phyloP scores from a whole-genome alignment of 2,329 filamentous ascomycete genomes.

The Chlorencoelia australis region DNA sequence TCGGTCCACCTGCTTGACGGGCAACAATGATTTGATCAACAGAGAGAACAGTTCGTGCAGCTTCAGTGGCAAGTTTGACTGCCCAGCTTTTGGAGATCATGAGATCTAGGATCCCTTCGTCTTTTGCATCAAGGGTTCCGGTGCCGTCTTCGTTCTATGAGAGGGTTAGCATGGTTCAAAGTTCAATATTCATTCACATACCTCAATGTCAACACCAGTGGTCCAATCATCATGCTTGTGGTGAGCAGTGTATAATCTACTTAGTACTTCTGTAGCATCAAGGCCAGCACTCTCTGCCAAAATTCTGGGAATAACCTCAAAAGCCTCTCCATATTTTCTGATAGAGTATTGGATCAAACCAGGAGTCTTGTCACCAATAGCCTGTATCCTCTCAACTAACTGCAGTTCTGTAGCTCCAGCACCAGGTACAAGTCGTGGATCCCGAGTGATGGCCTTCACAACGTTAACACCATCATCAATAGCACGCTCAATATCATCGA shows the following conservation, averaged over 20 bases:
- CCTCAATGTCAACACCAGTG: constrained; percentile 88
- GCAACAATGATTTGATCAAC: constrained; percentile 99
- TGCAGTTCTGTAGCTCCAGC: constrained; percentile 93
- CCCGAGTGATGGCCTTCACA: constrained; percentile 94
- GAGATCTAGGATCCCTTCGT: constrained; percentile 85
- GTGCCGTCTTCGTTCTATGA: constrained; percentile 61
- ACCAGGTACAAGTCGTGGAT: constrained; percentile 81
- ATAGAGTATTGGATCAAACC: constrained; percentile 94
- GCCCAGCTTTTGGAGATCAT: constrained; percentile 92
- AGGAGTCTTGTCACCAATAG: constrained; percentile 83
- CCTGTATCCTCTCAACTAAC: constrained; percentile 83
- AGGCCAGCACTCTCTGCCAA: constrained; percentile 91
- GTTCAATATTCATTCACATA: constrained; percentile 26
- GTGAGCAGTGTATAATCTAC: constrained; percentile 86
- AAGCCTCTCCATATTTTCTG: constrained; percentile 93
- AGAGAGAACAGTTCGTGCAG: constrained; percentile 84
- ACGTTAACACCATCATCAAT: constrained; percentile 98
- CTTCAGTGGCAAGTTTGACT: constrained; percentile 92
- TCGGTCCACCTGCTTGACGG: constrained; percentile 91
- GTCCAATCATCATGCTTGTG: constrained; percentile 81
- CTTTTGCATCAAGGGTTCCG: constrained; percentile 75
- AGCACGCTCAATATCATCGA: constrained; percentile 92
- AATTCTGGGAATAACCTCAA: constrained; percentile 90
- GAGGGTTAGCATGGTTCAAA: constrained; percentile 9
- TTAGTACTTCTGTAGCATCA: constrained; percentile 93